Evolutionary conservation across 2,329 filamentous ascomycete genomes (phyloP).

Genomic region (Aureobasidium sp.): DNA sequence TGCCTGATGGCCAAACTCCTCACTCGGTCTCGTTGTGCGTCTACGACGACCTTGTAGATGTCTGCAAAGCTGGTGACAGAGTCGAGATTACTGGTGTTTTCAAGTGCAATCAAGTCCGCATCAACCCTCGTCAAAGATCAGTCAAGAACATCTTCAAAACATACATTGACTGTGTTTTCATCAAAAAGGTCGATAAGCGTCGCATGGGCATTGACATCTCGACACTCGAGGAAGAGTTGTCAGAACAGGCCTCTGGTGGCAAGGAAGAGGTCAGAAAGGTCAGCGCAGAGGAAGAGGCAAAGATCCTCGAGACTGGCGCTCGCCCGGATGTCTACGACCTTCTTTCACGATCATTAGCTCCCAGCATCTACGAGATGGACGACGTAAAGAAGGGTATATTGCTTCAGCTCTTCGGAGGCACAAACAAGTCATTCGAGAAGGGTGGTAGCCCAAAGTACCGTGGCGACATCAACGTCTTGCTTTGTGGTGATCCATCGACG

Average conservation of each 20-base stretch:
- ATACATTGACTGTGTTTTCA: conserved; percentile 89
- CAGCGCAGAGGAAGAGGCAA: conserved; percentile 76
- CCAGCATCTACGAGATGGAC: conserved; percentile 95
- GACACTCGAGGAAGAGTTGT: conserved; percentile 77
- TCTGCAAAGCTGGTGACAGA: conserved; percentile 95
- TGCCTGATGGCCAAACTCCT: conserved; percentile 92
- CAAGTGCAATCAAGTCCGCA: conserved; percentile 83
- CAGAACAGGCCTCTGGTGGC: conserved; percentile 62
- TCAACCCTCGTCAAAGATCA: conserved; percentile 86
- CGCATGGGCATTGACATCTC: conserved; percentile 85
- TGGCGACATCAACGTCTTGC: conserved; percentile 93
- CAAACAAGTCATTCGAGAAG: conserved; percentile 96
- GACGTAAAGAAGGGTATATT: conserved; percentile 98
- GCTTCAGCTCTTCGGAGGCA: conserved; percentile 91
- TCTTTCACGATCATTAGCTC: conserved; percentile 80
- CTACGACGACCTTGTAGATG: conserved; percentile 94
- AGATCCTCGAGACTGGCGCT: conserved; percentile 73
- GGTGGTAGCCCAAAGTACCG: conserved; percentile 92
- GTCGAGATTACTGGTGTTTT: conserved; percentile 96
- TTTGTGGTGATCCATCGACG: conserved; percentile 95
- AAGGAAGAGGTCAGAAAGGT: conserved; percentile 81
- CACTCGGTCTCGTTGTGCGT: conserved; percentile 95
- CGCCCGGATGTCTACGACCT: conserved; percentile 89
- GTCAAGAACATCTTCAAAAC: conserved; percentile 98
- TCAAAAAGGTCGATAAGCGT: conserved; percentile 94